These are phyloP conservation scores for Metschnikowia continentalis DNA, from an alignment of 805 yeast genomes.

Conservation along the genomic window DNA sequence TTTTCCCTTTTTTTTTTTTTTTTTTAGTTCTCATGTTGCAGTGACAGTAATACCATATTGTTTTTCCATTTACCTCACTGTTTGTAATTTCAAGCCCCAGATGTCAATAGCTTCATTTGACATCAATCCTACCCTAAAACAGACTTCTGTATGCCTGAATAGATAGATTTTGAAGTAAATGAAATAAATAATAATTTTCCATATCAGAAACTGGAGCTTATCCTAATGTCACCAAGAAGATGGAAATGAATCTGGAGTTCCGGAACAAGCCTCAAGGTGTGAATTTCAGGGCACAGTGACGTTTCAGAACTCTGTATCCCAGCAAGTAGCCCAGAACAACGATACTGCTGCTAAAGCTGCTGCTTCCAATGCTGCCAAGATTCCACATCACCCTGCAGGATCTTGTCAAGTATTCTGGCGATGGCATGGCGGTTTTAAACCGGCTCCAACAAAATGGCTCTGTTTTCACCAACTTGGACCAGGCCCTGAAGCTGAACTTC, in stretches of 20 bases:
- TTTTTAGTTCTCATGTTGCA: too few relatives aligned
- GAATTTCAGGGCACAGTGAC: not conserved
- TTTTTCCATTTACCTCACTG: too few relatives aligned
- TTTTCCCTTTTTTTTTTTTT: too few relatives aligned
- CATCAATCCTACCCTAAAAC: too few relatives aligned
- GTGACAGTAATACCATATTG: too few relatives aligned
- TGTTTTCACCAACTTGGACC: constrained; percentile 32
- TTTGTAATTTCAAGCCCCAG: too few relatives aligned
- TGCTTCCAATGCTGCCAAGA: constrained; percentile 9
- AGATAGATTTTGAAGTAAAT: too few relatives aligned
- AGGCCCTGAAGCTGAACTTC: constrained; percentile 34
- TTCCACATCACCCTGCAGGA: constrained; percentile 27
- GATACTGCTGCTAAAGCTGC: not conserved
- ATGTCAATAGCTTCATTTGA: too few relatives aligned
- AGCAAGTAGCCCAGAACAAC: constrained; percentile 1
- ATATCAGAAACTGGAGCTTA: too few relatives aligned
- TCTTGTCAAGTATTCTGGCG: constrained; percentile 33
- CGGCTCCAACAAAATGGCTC: constrained; percentile 35
- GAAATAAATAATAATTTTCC: too few relatives aligned
- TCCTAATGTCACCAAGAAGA: not conserved
- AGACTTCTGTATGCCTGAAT: too few relatives aligned
- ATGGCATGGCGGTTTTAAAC: constrained; percentile 36
- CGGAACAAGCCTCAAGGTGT: constrained; percentile 5
- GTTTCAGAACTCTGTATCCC: constrained; percentile 15
- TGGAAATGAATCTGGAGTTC: constrained; percentile 8